Evolutionary conservation across 345 rosid genomes (phyloP), one percentile per base, ranked within the genome.

Genomic region (Lagerstroemia speciosa): DNA sequence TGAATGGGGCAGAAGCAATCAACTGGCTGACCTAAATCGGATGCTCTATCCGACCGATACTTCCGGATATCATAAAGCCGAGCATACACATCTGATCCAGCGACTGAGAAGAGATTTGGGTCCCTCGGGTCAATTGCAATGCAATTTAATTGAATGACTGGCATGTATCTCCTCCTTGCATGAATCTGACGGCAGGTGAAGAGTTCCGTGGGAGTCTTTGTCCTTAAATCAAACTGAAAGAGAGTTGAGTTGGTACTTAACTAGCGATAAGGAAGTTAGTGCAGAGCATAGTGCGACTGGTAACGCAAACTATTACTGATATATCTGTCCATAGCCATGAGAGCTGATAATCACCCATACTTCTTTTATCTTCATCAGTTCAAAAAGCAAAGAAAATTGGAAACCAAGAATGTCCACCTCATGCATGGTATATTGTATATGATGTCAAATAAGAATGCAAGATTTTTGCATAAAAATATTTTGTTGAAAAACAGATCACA

Each of bases 151-250:
- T 72, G 76, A 55, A 82, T 72, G 22, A 78, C 76, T 36, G 69
- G 72, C 84, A 29, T 63, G 77, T 72, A 64, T 38, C 80, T 43
- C 81, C 79, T 76, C 78, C 74, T 69, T 65, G 62, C 73, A 69
- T 68, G 78, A 68, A 75, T 69, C 68, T 81, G 71, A 27, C 27
- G 78, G 81, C 97, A 94, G 27, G 93, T 82, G 74, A 94, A 81
- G 40, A 91, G 99, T 67, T 89, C 75, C 20, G 89, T 88, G 46
- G 98, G 78, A 9, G 78, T 69, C 67, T 76, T 67, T 46, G 86
- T 85, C 83, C 99, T 83, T 70, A 94, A 78, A 78, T 94, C 99
- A 88, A 91, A 83, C 99, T 94, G 90, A 78, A 81, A 71, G 33
- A 77, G 67, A 14, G 68, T 66, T 6, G 60, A 67, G 64, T 37